Percentiles rank a stretch among this genome's conserved stretches.
phyloP scores from a whole-genome alignment of 164 flowering plant genomes.

The Cinnamomum chago region DNA sequence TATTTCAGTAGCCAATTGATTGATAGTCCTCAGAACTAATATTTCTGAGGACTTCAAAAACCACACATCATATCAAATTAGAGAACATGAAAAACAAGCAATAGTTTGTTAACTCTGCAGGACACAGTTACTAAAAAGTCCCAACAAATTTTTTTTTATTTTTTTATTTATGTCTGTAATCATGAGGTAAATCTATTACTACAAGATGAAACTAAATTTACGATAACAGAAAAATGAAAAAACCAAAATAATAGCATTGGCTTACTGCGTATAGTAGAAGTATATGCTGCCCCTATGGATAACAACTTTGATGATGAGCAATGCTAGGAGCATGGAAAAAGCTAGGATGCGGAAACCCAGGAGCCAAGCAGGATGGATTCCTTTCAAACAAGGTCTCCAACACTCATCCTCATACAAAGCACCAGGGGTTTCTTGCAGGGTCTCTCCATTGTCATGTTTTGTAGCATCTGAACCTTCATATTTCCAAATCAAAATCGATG shows the following conservation, averaged over 20 bases:
- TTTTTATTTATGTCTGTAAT: background rate
- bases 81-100: background rate
- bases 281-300: constrained; percentile 65
- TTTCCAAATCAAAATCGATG: constrained; percentile 54
- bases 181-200: background rate
- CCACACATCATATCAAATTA: background rate
- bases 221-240: background rate
- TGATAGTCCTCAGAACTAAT: background rate
- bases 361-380: constrained; percentile 85
- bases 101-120: background rate
- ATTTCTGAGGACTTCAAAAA: no score
- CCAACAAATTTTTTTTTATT: background rate
- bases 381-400: constrained; percentile 82
- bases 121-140: background rate
- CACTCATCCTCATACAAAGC: constrained; percentile 70
- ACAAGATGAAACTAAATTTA: background rate
- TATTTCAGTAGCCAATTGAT: no score
- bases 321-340: constrained; percentile 45
- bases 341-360: constrained; percentile 59
- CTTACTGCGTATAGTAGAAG: constrained; percentile 94
- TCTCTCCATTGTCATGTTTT: constrained; percentile 18
- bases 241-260: background rate
- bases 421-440: constrained; percentile 26
- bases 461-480: constrained; percentile 39
- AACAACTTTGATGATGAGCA: constrained; percentile 43